A percentile compares a stretch with the other conserved stretches of the same genome.
These are phyloP conservation scores for Lathyrus oleraceus DNA, from an alignment of 306 rosid species.

Conservation along the genomic window DNA sequence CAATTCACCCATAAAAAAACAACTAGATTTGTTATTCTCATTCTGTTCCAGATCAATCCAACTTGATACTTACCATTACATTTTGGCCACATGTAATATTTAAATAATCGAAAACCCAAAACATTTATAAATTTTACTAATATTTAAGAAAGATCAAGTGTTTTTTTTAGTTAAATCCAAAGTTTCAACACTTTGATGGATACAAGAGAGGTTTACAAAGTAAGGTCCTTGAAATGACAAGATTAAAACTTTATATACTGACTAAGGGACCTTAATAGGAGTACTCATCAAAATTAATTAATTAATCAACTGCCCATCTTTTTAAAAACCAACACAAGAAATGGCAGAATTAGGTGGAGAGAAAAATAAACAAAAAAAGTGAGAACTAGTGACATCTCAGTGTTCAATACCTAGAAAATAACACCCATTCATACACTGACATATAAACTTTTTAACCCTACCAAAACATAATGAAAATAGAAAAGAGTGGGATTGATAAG, in stretches of 20 bases:
- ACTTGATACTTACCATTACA: neutral
- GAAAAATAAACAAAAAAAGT: conserved; percentile 24
- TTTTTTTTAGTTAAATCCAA: neutral
- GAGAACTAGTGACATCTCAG: conserved; percentile 41
- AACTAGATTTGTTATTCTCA: neutral
- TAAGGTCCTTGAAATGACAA: neutral
- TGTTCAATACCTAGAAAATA: conserved; percentile 52
- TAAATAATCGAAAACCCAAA: neutral
- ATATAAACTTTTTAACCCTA: conserved; percentile 48
- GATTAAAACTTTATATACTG: neutral
- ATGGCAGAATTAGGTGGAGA: conserved; percentile 29
- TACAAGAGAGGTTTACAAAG: too few species aligned
- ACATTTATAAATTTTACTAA: neutral
- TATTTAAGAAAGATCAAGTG: neutral
- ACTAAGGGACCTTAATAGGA: neutral
- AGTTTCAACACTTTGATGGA: neutral
- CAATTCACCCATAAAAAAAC: neutral
- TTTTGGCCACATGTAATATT: conserved; percentile 2
- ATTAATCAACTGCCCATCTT: conserved; percentile 41
- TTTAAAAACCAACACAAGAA: conserved; percentile 26
- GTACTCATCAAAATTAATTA: conserved; percentile 14
- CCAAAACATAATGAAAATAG: conserved; percentile 55
- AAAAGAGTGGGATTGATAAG: conserved; percentile 39
- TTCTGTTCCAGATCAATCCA: neutral
- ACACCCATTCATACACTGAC: conserved; percentile 50